Evolutionary conservation across 2,329 filamentous ascomycete species (phyloP).

Genomic region (Rhytidhysteron rufulum): DNA sequence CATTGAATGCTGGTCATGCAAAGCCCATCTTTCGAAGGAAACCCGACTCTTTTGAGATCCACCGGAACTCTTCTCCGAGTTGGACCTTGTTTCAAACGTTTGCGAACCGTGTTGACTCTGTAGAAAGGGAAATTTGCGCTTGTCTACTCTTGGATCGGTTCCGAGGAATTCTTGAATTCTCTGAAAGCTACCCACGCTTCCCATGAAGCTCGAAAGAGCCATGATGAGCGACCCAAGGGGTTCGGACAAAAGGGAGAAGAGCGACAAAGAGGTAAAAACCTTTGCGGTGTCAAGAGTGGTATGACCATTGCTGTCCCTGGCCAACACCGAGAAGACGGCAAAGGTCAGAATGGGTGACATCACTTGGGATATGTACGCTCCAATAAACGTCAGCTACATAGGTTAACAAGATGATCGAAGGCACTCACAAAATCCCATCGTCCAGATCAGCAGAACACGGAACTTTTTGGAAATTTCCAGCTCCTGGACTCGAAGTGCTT

Average conservation of each 20-base stretch:
- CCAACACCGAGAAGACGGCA: conserved; percentile 41
- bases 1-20: conserved; percentile 1
- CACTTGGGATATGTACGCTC: conserved; percentile 28
- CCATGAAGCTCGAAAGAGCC: conserved; percentile 42
- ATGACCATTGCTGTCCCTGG: conserved; percentile 28
- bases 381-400: conserved; percentile 2
- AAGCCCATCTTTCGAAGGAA: conserved; percentile 18
- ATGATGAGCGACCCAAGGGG: conserved; percentile 45
- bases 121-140: conserved; percentile 18
- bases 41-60: conserved; percentile 20
- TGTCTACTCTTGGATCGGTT: conserved; percentile 17
- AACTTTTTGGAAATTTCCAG: conserved; percentile 32
- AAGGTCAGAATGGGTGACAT: conserved; percentile 45
- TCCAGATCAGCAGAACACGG: conserved; percentile 32
- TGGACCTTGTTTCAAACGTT: conserved; percentile 15
- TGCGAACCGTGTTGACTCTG: conserved; percentile 14
- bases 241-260: conserved; percentile 45
- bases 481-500: conserved; percentile 29
- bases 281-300: conserved; percentile 37
- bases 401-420: too few species aligned
- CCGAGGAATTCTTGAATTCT: conserved; percentile 46
- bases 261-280: conserved; percentile 46
- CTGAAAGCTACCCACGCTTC: conserved; percentile 44
- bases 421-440: conserved; percentile 31
- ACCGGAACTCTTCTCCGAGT: conserved; percentile 23